Evolutionary conservation across 2,329 filamentous ascomycete species (phyloP), one percentile per base, ranked within the genome.

Genomic region (Ceratocystis smalleyi): DNA sequence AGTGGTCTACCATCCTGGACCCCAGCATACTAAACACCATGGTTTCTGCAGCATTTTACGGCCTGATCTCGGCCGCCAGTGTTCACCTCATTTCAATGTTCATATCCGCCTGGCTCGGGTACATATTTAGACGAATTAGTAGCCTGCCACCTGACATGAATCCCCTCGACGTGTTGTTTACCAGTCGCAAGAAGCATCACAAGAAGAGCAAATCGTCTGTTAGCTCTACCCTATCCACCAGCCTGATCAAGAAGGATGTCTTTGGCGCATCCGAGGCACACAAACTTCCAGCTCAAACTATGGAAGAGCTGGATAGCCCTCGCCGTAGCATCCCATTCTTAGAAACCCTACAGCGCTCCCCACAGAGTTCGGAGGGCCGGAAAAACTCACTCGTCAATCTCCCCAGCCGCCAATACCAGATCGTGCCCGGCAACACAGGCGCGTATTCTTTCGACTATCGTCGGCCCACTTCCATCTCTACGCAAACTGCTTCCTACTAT

Each of bases 141-240:
- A 78, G 80, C 22, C 81, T 96, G 72, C 92, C 92, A 5, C 91
- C 92, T 0, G 92, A 97, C 71, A 90, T 96, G 88, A 97, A 97
- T 72, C 92, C 92, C 1, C 79, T 97, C 15, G 91, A 96, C 72
- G 84, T 88, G 68, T 86, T 92, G 70, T 77, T 95, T 65, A 96
- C 91, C 1, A 85, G 89, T 10, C 83, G 86, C 27, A 77, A 75
- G 65, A 78, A 75, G 71, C 65, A 32, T 19, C 90, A 95, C 75
- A 91, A 91, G 77, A 83, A 87, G 71, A 91, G 88, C 73, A 83
- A 82, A 73, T 81, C 80, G 1, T 83, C 81, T 1, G 70, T 82
- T 32, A 75, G 77, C 3, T 82, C 78, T 1, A 71, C 72, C 5
- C 75, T 30, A 15, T 63, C 63, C 24, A 55, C 57, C 7, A 45